Evolutionary conservation across 2,329 filamentous ascomycete species (phyloP), one percentile per base, ranked within the genome.

Genomic region (Colletotrichum chlorophyti): DNA sequence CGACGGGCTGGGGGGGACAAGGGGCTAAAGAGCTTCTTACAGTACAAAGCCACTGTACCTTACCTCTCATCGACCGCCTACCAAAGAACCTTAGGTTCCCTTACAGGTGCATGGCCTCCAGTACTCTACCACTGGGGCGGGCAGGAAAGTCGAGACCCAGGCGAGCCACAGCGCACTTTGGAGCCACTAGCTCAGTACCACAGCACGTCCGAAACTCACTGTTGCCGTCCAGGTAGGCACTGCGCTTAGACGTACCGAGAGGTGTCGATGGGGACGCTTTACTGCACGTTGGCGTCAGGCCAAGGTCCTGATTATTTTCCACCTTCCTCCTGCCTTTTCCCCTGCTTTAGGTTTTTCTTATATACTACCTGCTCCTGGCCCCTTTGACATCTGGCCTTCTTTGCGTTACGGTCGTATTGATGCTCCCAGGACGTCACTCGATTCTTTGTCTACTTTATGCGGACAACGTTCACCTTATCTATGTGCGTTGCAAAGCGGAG

Each of bases 1-100:
- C 63, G 52, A 65, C 52, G 64, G 62, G 54, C 49, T 51, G 50
- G 51, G 47, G 24, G 50, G 58, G 64, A 65, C 53, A 57, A 62
- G 65, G 65, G 64, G 66, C 54, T 47, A 52, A 38, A 21, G 45
- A 57, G 54, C 54, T 58, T 41, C 47, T 26, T 40, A n/a, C n/a
- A n/a, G n/a, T n/a, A n/a, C n/a, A n/a, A n/a, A n/a, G n/a, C n/a
- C n/a, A n/a, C n/a, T n/a, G n/a, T n/a, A n/a, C n/a, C n/a, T n/a
- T n/a, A n/a, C n/a, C n/a, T n/a, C n/a, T n/a, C n/a, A n/a, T n/a
- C n/a, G n/a, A n/a, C n/a, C n/a, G n/a, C n/a, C n/a, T 40, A 41
- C 47, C 34, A 17, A 15, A 4, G 34, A 5, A 37, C 14, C 34
- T n/a, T n/a, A n/a, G n/a, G n/a, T n/a, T n/a, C n/a, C n/a, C n/a